Percentiles rank a stretch among this genome's conserved stretches.
Evolutionary conservation across 805 yeast genomes (phyloP).

Genomic region (Maudiozyma serrabonitensis): DNA sequence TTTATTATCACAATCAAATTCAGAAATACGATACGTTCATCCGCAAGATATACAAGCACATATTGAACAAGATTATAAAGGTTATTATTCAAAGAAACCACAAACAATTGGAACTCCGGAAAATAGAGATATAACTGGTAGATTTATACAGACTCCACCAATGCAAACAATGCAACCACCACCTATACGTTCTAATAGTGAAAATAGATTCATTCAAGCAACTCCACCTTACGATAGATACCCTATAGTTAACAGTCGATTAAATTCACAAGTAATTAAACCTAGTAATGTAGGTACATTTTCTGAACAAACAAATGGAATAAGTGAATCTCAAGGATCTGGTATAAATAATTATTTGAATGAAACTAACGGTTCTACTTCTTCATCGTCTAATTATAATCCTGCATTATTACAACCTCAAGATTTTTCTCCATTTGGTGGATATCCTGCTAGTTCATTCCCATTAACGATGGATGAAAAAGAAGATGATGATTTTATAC

Average conservation of each 20-base stretch:
- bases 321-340: conserved; percentile 1
- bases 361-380: conserved; percentile 21
- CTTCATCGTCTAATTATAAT: conserved; percentile 18
- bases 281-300: background rate
- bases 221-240: conserved; percentile 62
- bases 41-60: background rate
- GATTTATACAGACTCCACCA: background rate
- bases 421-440: conserved; percentile 88
- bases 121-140: background rate
- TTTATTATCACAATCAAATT: background rate
- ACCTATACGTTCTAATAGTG: background rate
- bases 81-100: conserved; percentile 17
- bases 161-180: conserved; percentile 30
- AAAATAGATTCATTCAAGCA: conserved; percentile 7
- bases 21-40: background rate
- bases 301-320: background rate
- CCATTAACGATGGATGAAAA: conserved; percentile 87
- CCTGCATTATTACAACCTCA: conserved; percentile 31
- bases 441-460: conserved; percentile 87
- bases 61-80: conserved; percentile 16
- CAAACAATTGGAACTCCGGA: background rate
- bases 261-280: conserved; percentile 35
- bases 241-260: conserved; percentile 52
- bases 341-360: background rate
- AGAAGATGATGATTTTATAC: conserved; percentile 90